Evolutionary conservation across 179 eudicot genomes (phyloP).

Genomic region (Spergularia azorica): DNA sequence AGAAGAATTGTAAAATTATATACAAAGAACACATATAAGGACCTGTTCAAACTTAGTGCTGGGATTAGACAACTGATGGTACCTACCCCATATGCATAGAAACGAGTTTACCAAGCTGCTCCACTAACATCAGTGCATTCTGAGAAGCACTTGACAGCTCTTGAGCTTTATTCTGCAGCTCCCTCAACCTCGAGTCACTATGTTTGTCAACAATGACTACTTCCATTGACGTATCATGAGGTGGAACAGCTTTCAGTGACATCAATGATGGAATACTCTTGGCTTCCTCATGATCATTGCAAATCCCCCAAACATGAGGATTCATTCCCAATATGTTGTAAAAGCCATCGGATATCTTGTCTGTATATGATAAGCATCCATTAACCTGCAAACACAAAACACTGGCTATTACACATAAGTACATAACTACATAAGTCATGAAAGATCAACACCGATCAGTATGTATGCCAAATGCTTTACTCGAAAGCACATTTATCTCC

Average conservation of each 20-base stretch:
- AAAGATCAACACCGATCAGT: no score
- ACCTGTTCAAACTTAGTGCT: background rate
- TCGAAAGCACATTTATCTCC: background rate
- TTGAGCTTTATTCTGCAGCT: conserved; percentile 74
- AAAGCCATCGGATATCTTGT: conserved; percentile 92
- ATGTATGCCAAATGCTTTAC: background rate
- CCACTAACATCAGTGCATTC: conserved; percentile 55
- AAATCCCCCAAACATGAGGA: conserved; percentile 89
- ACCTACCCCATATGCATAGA: conserved; percentile 79
- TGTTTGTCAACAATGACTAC: conserved; percentile 74
- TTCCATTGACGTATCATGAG: conserved; percentile 74
- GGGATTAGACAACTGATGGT: background rate
- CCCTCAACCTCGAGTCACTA: conserved; percentile 67
- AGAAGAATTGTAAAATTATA: conserved; percentile 28
- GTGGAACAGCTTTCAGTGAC: conserved; percentile 66
- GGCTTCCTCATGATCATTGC: conserved; percentile 73
- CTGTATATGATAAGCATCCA: conserved; percentile 84
- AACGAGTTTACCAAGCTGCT: conserved; percentile 87
- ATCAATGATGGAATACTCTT: conserved; percentile 64
- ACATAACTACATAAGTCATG: background rate
- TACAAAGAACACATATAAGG: conserved; percentile 7
- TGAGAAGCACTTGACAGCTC: conserved; percentile 67
- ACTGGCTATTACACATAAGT: background rate
- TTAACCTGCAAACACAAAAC: conserved; percentile 54
- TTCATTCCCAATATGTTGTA: conserved; percentile 88